Evolutionary conservation across 129 eudicot species (phyloP).

Genomic region (Saposhnikovia divaricata): DNA sequence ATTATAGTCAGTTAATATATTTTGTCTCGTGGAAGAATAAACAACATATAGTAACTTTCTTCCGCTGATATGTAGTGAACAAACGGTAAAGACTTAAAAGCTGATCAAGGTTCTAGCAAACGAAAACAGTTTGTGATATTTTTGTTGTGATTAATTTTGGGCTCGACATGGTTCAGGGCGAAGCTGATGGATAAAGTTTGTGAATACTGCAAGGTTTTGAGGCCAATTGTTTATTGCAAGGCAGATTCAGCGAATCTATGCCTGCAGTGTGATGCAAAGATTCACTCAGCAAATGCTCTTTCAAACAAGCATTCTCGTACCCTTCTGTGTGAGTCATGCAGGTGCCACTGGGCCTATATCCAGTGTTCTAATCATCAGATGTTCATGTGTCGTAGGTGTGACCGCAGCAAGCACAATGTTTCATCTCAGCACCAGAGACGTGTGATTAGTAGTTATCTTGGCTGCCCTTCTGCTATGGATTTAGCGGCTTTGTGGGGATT

Average conservation of each 20-base stretch:
- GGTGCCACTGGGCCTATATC: conserved; percentile 36
- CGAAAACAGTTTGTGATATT: neutral
- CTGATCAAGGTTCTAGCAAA: neutral
- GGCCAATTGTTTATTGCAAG: conserved; percentile 66
- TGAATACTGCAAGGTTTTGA: conserved; percentile 56
- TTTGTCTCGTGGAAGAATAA: neutral
- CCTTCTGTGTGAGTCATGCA: conserved; percentile 64
- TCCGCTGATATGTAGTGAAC: neutral
- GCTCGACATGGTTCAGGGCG: neutral
- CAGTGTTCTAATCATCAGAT: conserved; percentile 52
- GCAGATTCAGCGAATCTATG: conserved; percentile 86
- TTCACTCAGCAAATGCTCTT: conserved; percentile 85
- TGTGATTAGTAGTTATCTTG: conserved; percentile 46
- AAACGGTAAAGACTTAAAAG: neutral
- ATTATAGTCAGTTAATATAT: neutral
- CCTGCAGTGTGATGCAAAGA: conserved; percentile 72
- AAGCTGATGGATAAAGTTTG: conserved; percentile 64
- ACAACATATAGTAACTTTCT: neutral
- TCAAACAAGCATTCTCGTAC: conserved; percentile 61
- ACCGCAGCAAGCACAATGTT: conserved; percentile 36
- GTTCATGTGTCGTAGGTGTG: conserved; percentile 71
- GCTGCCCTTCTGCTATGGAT: conserved; percentile 68
- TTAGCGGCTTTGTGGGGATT: conserved; percentile 73
- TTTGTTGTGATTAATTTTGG: conserved; percentile 7
- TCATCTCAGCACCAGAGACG: conserved; percentile 43